Evolutionary conservation across 768 basidiomycete species (phyloP), one percentile per base, ranked within the genome.

Genomic region (Fomitopsis pulvina): DNA sequence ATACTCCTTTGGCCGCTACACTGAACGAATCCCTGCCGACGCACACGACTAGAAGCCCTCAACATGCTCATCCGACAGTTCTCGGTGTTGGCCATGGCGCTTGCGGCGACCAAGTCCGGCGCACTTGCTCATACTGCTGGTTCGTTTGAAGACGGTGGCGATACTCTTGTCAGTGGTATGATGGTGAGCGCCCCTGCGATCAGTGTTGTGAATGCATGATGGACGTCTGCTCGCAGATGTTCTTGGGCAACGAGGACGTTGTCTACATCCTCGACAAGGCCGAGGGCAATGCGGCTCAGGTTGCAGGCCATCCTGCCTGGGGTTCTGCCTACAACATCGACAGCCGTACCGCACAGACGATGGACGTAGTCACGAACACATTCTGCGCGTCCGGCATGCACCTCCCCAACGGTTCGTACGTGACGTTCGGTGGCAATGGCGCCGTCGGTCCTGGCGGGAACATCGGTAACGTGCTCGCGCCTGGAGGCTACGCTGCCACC

Each of bases 201-300:
- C 18, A 27, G 21, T 40, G n/a, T 41, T 24, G 26, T 37, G 16
- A 40, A 29, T 24, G 46, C 48, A 28, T 41, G 41, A 27, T 44
- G 41, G 14, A 29, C 30, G 2, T 37, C 21, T 22, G 20, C 16
- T 27, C 27, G 28, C 60, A 86, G 87, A 80, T 87, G 79, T 90
- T 92, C 64, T 68, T 92, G 45, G 90, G 87, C 27, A 87, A 84
- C 54, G 70, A 76, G 6, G 71, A 89, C 57, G 89, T 82, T 63
- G 85, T 94, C 28, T 94, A 93, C 67, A 86, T 93, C 20, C 69
- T 93, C n/a, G 92, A 96, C 72, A 96, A 96, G 70, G 80, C 83
- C 1, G 89, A 92, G 62, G 80, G 79, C 27, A 92, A 93, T 62
- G 72, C 74, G 2, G 77, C 77, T 3, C 67, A 74, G 56, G 74